phyloP scores from a whole-genome alignment of 768 basidiomycete species.

The Boletus sensibilis region DNA sequence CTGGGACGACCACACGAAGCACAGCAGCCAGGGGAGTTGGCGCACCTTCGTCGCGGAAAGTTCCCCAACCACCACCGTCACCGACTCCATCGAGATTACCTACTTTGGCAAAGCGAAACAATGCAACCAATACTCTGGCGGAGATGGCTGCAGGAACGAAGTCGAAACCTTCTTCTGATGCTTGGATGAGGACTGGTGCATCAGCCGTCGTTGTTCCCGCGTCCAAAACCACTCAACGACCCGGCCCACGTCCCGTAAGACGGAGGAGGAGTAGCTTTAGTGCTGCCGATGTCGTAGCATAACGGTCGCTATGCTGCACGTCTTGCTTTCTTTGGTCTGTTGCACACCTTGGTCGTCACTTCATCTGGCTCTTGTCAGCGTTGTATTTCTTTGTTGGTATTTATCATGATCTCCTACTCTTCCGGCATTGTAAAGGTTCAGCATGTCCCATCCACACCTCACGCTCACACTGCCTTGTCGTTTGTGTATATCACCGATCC shows the following conservation, averaged over 20 bases:
- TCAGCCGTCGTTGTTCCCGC: slow-evolving; percentile 66
- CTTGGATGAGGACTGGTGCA: slow-evolving; percentile 79
- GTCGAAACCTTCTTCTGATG: slow-evolving; percentile 43
- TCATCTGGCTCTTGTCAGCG: slow-evolving; percentile 4
- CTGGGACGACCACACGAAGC: slow-evolving; percentile 49
- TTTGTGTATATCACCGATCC: slow-evolving; percentile 21
- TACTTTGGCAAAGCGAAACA: slow-evolving; percentile 62
- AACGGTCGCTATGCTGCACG: slow-evolving; percentile 18
- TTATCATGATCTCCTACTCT: slow-evolving; percentile 27
- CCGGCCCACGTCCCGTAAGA: slow-evolving; percentile 69
- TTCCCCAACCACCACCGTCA: slow-evolving; percentile 52
- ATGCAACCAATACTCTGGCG: slow-evolving; percentile 43
- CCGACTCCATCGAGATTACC: slow-evolving; percentile 78
- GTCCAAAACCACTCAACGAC: slow-evolving; percentile 65
- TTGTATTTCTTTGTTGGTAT: slow-evolving; percentile 20
- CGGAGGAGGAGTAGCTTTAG: slow-evolving; percentile 86
- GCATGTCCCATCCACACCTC: slow-evolving; percentile 19
- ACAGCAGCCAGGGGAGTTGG: slow-evolving; percentile 39
- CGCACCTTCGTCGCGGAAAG: slow-evolving; percentile 35
- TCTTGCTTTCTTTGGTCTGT: slow-evolving; percentile 16
- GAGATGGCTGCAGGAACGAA: slow-evolving; percentile 47
- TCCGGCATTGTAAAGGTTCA: slow-evolving; percentile 32
- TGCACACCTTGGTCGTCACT: not conserved
- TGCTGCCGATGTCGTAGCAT: slow-evolving; percentile 81
- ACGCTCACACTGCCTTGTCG: slow-evolving; percentile 13